Base-by-base conservation (phyloP, 2,329 filamentous ascomycete genomes). In the Colletotrichum spaethianum region DNA sequence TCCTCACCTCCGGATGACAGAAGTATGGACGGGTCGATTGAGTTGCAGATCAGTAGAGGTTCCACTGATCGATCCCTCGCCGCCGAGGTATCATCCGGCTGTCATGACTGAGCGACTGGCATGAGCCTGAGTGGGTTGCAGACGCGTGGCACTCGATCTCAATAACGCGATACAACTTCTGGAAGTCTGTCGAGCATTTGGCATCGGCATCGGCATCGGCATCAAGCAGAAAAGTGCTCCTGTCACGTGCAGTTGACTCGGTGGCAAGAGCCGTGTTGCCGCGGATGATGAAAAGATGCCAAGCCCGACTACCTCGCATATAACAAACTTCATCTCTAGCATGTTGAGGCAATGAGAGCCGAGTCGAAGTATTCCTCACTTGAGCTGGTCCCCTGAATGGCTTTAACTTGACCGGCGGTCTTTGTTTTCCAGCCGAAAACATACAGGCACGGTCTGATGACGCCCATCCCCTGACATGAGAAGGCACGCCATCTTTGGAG, bases 1-100 rank as follows among this genome's bases (percentile, higher is more conserved):
- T 53, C 36, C 18, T 57, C n/a, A 16, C 18, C 8, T 56, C 44
- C 50, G 53, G 70, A 72, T 72, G 60, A 60, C 70, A 72, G 65
- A 70, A 72, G 44, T 40, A 70, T 70, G 26, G 28, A 48, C 12
- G 31, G 33, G 20, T 11, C 26, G 38, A 59, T 42, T 23, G n/a
- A 48, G 46, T 64, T 33, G 65, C 69, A 50, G 36, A 72, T 60
- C 57, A 40, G 16, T 38, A 33, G 64, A 12, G 57, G 36, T 57
- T 68, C 63, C 40, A 48, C 48, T 42, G 20, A 20, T 18, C 55
- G 14, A n/a, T 18, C 55, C n/a, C 12, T 26, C 40, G 28, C 46
- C 62, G 12, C 26, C 8, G 2, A 1, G 23, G n/a, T 7, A 59
- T 56, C 57, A 55, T 44, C 16, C 56, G 18, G 46, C 52, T n/a